Percentiles rank a stretch among this genome's conserved stretches.
Evolutionary conservation across 768 basidiomycete genomes (phyloP).

Genomic region (Leccinum uliginosum): DNA sequence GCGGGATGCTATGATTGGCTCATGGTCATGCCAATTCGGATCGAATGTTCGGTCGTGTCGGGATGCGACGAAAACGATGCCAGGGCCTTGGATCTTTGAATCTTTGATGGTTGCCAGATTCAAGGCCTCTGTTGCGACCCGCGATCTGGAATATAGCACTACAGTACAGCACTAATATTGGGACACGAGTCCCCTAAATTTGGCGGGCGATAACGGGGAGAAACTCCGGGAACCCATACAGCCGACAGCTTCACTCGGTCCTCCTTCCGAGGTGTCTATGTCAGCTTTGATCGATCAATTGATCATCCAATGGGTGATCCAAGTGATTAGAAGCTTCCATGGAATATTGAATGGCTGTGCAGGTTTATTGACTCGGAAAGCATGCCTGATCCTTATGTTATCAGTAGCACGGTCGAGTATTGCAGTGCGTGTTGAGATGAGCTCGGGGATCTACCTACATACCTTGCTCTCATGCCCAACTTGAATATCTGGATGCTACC

Average conservation of each 20-base stretch:
- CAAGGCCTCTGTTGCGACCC: not conserved
- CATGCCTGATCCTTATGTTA: no score
- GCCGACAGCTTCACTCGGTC: not conserved
- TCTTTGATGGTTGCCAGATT: not conserved
- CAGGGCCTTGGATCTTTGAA: not conserved
- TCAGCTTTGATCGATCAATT: not conserved
- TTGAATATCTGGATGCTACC: no score
- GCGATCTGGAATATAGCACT: not conserved
- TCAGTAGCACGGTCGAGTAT: conserved; percentile 9
- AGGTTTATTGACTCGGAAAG: not conserved
- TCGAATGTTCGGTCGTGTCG: not conserved
- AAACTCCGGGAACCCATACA: not conserved
- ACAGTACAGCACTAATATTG: not conserved
- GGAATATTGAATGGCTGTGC: not conserved
- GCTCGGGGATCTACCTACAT: not conserved
- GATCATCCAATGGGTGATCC: not conserved
- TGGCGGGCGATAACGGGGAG: not conserved
- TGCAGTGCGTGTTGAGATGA: not conserved
- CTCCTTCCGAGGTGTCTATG: not conserved
- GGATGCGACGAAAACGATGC: not conserved
- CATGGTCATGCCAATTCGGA: not conserved
- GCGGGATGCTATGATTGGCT: not conserved
- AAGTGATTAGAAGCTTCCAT: not conserved
- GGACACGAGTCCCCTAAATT: not conserved
- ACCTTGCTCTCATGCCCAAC: conserved; percentile 6